Evolutionary conservation across 2,329 filamentous ascomycete genomes (phyloP).

Genomic region (Aspergillus sojae): DNA sequence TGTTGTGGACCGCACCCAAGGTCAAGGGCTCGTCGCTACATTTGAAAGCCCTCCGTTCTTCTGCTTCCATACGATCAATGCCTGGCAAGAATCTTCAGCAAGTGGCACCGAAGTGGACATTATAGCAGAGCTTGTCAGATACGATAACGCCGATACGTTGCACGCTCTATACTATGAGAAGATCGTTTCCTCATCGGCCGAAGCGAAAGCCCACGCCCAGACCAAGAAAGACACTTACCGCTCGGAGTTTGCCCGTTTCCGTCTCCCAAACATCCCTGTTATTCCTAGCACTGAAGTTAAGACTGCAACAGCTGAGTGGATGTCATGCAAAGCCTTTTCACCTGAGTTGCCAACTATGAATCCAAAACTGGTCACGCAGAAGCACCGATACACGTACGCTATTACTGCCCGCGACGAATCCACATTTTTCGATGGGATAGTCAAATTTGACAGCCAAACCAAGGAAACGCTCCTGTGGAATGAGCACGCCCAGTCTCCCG

Average conservation of each 20-base stretch:
- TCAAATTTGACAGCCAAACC: conserved; percentile 55
- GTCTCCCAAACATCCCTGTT: conserved; percentile 37
- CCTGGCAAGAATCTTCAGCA: conserved; percentile 64
- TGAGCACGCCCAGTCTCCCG: conserved; percentile 53
- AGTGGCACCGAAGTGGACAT: conserved; percentile 50
- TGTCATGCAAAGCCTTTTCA: conserved; percentile 24
- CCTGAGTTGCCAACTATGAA: conserved; percentile 57
- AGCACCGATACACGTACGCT: conserved; percentile 56
- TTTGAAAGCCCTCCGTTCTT: conserved; percentile 72
- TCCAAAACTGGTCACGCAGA: conserved; percentile 44
- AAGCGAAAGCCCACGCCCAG: conserved; percentile 35
- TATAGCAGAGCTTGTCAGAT: conserved; percentile 67
- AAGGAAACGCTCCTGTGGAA: conserved; percentile 48
- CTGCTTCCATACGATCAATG: conserved; percentile 79
- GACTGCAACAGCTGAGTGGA: conserved; percentile 31
- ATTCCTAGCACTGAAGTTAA: conserved; percentile 11
- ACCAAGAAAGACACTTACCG: conserved; percentile 37
- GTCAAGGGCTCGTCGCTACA: conserved; percentile 66
- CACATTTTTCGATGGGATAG: conserved; percentile 55
- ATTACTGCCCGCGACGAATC: conserved; percentile 49
- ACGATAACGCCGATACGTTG: conserved; percentile 66
- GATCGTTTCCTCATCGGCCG: conserved; percentile 59
- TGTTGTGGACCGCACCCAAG: conserved; percentile 68
- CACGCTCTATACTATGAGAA: conserved; percentile 71
- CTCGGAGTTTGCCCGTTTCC: conserved; percentile 39